Percentiles rank a stretch among this genome's conserved stretches.
These are phyloP conservation scores for Cercospora brassicicola DNA, from an alignment of 2,329 filamentous ascomycete genomes.

Conservation along the genomic window DNA sequence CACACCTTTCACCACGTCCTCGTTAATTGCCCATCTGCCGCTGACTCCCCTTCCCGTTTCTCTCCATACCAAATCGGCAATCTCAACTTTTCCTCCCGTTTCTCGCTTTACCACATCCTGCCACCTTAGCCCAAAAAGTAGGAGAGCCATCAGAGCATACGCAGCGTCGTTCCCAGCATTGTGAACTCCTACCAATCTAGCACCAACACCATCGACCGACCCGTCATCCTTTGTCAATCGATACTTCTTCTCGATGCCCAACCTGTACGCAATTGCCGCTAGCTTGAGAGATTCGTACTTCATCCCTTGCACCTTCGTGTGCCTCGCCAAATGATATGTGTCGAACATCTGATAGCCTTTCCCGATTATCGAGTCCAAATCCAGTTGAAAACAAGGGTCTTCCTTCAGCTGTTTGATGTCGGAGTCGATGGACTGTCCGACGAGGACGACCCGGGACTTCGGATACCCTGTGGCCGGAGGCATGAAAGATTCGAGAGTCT, in stretches of 20 bases:
- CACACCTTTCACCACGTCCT: not conserved
- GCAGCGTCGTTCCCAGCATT: constrained; percentile 21
- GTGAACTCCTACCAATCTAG: constrained; percentile 4
- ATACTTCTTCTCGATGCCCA: constrained; percentile 16
- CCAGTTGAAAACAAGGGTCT: not conserved
- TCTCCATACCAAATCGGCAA: not conserved
- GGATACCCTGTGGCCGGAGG: not conserved
- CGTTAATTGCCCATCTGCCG: not conserved
- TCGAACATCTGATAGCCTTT: constrained; percentile 3
- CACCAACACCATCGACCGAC: not conserved
- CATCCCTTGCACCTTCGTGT: not conserved
- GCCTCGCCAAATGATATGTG: not conserved
- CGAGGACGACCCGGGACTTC: not conserved
- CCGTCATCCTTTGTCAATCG: not conserved
- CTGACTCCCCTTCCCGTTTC: not conserved
- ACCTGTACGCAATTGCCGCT: not conserved
- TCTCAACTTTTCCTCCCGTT: not conserved
- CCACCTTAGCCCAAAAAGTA: constrained; percentile 8
- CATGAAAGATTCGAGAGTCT: not conserved
- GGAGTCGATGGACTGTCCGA: constrained; percentile 5
- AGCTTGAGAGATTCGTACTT: not conserved
- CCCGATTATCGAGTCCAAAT: not conserved
- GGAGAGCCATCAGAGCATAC: constrained; percentile 12
- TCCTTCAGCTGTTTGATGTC: not conserved
- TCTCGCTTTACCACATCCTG: not conserved